Conservation (phyloP, 2,329 filamentous ascomycete species). For the Fusarium sp. region DNA sequence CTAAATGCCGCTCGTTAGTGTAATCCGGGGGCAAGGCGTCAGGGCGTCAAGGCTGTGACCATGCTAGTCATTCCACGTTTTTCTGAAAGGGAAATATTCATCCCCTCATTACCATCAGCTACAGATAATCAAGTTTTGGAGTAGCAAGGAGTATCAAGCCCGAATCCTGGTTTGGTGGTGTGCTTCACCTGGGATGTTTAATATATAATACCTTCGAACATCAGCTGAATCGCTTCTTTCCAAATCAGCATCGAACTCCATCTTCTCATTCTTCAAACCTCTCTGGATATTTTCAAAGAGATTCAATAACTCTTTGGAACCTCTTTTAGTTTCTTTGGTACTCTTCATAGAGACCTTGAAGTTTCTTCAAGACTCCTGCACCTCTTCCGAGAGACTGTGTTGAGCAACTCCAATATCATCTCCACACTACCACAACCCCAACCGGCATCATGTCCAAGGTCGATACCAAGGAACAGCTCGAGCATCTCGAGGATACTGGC, state of each 20-base stretch:
- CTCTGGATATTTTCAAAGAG: not conserved
- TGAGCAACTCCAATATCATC: too few relatives aligned
- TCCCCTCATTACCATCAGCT: not conserved
- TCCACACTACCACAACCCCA: not conserved
- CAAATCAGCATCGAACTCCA: conserved; percentile 12
- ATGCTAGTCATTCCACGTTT: not conserved
- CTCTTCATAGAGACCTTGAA: not conserved
- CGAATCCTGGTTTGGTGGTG: conserved; percentile 8
- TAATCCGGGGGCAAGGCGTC: not conserved
- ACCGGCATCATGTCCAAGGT: conserved; percentile 32
- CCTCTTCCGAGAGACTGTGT: too few relatives aligned
- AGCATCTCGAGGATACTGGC: conserved; percentile 34
- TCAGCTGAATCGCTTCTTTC: conserved; percentile 1
- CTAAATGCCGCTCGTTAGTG: not conserved
- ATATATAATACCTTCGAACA: conserved; percentile 34
- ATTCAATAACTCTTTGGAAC: not conserved
- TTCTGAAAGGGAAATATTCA: conserved; percentile 23
- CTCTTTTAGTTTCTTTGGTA: too few relatives aligned
- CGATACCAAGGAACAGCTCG: conserved; percentile 30
- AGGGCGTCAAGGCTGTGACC: not conserved
- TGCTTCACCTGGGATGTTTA: conserved; percentile 14
- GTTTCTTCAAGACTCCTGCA: not conserved
- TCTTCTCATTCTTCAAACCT: not conserved
- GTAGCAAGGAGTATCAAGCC: not conserved
- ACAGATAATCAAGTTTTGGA: conserved; percentile 2